Evolutionary conservation across 1,284 basidiomycete species (phyloP).

Genomic region (Cutaneotrichosporon spelunceum): DNA sequence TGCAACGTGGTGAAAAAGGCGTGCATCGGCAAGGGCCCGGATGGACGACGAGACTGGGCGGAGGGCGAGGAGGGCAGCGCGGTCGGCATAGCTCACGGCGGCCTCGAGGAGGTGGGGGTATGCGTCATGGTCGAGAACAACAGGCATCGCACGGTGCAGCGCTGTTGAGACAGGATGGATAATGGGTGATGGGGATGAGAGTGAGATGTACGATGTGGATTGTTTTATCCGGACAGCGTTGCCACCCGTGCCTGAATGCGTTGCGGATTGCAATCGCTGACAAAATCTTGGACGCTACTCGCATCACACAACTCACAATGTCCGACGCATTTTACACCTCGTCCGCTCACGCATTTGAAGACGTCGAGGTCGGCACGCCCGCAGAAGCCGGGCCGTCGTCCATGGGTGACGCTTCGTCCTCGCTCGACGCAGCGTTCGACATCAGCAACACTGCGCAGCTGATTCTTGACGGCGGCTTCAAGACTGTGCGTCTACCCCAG

Average conservation of each 20-base stretch:
- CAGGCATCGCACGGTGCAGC: neutral
- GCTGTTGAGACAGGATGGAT: neutral
- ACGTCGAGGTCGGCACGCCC: slow-evolving; percentile 30
- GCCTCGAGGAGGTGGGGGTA: slow-evolving; percentile 9
- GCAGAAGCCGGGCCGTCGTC: slow-evolving; percentile 31
- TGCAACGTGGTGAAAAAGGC: slow-evolving; percentile 5
- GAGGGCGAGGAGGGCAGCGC: neutral
- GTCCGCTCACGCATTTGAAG: slow-evolving; percentile 46
- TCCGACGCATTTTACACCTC: slow-evolving; percentile 47
- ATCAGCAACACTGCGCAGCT: slow-evolving; percentile 47
- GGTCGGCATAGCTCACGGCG: neutral
- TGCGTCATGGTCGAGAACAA: neutral
- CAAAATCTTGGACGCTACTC: neutral
- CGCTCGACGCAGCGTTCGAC: slow-evolving; percentile 51
- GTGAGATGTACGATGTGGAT: neutral
- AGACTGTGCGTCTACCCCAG: slow-evolving; percentile 41
- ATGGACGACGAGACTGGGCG: neutral
- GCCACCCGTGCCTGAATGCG: slow-evolving; percentile 8
- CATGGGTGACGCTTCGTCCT: slow-evolving; percentile 37
- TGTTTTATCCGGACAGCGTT: neutral
- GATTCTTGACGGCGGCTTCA: slow-evolving; percentile 49
- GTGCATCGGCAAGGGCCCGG: neutral
- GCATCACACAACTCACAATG: neutral
- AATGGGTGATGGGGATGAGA: neutral
- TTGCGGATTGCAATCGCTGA: neutral